These are phyloP conservation scores for Colletotrichum godetiae DNA, from an alignment of 2,329 filamentous ascomycete genomes.

Conservation along the genomic window DNA sequence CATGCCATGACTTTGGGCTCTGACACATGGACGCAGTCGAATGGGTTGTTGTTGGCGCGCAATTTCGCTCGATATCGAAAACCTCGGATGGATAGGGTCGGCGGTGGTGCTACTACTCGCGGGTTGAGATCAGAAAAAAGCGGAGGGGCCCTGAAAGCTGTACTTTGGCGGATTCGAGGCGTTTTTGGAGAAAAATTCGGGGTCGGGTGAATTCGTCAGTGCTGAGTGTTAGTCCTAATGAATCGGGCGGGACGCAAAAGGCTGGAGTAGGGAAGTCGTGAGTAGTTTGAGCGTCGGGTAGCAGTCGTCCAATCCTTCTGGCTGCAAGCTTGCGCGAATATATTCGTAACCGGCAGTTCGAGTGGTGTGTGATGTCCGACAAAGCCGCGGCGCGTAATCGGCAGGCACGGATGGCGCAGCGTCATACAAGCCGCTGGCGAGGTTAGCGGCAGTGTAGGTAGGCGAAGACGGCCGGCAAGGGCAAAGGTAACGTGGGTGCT, in stretches of 20 bases:
- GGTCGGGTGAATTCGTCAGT: neutral
- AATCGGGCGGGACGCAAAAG: neutral
- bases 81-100: neutral
- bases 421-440: constrained; percentile 23
- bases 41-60: constrained; percentile 6
- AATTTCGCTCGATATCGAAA: constrained; percentile 15
- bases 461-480: neutral
- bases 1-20: constrained; percentile 33
- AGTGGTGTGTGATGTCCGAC: constrained; percentile 22
- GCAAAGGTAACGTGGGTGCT: neutral
- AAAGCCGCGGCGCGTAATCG: constrained; percentile 19
- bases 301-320: constrained; percentile 27
- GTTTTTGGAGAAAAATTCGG: constrained; percentile 2
- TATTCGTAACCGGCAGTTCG: constrained; percentile 24
- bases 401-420: constrained; percentile 13
- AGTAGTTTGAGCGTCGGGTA: neutral
- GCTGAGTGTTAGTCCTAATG: neutral
- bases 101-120: neutral
- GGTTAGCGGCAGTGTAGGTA: constrained; percentile 9
- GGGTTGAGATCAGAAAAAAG: neutral
- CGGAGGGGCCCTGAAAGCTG: neutral
- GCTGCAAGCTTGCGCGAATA: constrained; percentile 34
- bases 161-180: neutral
- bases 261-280: constrained; percentile 8
- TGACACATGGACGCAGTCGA: constrained; percentile 33